These are phyloP conservation scores for Diaporthe vaccinii DNA, from an alignment of 2,329 filamentous ascomycete species.

Conservation along the genomic window DNA sequence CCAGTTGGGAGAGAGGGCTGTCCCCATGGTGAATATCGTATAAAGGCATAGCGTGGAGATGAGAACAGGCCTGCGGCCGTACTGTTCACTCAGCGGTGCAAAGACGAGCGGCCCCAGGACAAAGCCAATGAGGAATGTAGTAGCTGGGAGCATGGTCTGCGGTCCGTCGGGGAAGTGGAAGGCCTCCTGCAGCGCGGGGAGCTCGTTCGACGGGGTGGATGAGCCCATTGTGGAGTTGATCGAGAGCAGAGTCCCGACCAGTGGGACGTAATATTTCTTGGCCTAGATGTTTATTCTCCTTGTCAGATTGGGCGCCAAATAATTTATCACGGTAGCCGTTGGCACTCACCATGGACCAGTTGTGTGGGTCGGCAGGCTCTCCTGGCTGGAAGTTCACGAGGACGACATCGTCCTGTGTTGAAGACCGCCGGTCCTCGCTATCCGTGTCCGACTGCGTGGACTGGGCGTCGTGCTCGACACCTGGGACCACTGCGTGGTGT, in stretches of 20 bases:
- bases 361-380: constrained; percentile 37
- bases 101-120: constrained; percentile 47
- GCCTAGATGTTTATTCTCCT: constrained; percentile 25
- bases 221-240: constrained; percentile 46
- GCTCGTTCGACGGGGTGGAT: constrained; percentile 45
- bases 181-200: constrained; percentile 39
- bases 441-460: constrained; percentile 25
- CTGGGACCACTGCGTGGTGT: neutral
- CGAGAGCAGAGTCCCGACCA: constrained; percentile 43
- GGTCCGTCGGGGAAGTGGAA: constrained; percentile 44
- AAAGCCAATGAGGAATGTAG: constrained; percentile 46
- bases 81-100: constrained; percentile 45
- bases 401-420: constrained; percentile 12
- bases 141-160: constrained; percentile 45
- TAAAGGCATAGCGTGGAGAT: constrained; percentile 42
- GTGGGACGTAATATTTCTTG: constrained; percentile 44
- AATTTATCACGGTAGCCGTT: too few relatives aligned
- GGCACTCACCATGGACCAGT: constrained; percentile 24
- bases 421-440: constrained; percentile 4
- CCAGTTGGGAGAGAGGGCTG: constrained; percentile 44
- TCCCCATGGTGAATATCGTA: constrained; percentile 42
- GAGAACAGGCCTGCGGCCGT: constrained; percentile 44
- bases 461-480: neutral
- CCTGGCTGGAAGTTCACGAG: constrained; percentile 36
- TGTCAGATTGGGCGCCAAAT: neutral